Base-by-base conservation (phyloP, 352 stramenopile genomes). In the Phytophthora megakarya region DNA sequence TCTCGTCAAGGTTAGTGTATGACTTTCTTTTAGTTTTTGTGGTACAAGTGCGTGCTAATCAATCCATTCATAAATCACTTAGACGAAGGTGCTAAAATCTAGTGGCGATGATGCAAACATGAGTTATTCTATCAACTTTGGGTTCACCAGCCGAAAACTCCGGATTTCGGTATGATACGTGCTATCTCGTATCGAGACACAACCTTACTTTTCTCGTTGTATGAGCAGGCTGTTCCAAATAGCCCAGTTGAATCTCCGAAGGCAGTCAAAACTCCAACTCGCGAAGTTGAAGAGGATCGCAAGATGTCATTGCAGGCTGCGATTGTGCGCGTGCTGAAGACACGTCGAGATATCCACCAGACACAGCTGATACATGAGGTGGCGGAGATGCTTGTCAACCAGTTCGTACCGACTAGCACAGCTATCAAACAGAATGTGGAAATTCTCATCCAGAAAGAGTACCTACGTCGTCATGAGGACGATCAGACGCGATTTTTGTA, bases 291-390 rank as follows among this genome's bases (percentile, higher is more conserved):
- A 67, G 87, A 95, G 61, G 89, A 97, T 64, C 84, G 89, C 10
- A 96, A 93, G 51, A 95, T 95, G 87, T 75, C 85, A 23, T 73
- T 95, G 16, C 87, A 95, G 62, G 87, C 87, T 5, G 80, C 81
- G 9, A 94, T 95, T 21, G 87, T 95, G 25, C 87, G 87, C 8
- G 78, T 95, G 11, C 65, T 95, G 3, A 95, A 95, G 53, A 90
- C 87, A 10, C 81, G 87, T 37, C 79, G 89, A 16, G 89, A 96
- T 43, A 86, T 91, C 22, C 42, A 78, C 35, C 72, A 91, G 44
- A 44, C 70, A 2, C 82, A 93, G 38, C 65, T 95, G 1, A 59
- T 84, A 26, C 61, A 76, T 16, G 87, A 95, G 51, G 81, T 91
- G 25, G 67, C 80, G 5, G 77, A 82, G 53, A 93, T 95, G 76